Base-by-base conservation (phyloP, 345 rosid genomes). In the Hirschfeldia incana region DNA sequence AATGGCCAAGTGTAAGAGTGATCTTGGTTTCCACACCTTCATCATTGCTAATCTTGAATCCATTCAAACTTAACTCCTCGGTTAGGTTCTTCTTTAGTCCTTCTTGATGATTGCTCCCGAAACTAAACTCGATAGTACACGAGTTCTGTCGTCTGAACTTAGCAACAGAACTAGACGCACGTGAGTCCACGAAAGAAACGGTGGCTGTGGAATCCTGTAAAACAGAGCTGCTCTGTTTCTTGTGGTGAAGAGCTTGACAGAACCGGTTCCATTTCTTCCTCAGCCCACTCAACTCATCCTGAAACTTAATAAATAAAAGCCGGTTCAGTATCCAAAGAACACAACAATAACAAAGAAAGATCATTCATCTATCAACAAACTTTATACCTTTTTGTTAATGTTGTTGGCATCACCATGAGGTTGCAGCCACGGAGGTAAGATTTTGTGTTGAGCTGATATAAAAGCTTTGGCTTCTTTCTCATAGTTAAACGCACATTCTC, bases 1-100 rank as follows among this genome's bases (percentile, higher is more conserved):
- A 87, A 81, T 75, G 87, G 8, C 98, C 97, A 53, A 94, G 91
- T 8, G 87, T 89, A 76, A 94, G 97, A 60, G 90, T 88, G 78
- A 90, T 86, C 78, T 86, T 92, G 15, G 84, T 87, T 49, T 94
- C 96, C 70, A 85, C 86, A 13, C 85, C 92, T 69, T 84, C 86
- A 51, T 74, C 82, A 68, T 37, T 79, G 58, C 68, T 76, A 74
- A 79, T 86, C 86, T 86, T 89, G 63, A 92, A 84, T 39, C 83
- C 81, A 86, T 89, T 89, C 81, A 92, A 86, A 79, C 84, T 89
- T 15, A 88, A 76, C 39, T 84, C 89, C 53, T 70, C 66, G 13
- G 76, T 75, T 68, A 65, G 78, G 58, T 77, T 73, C 77, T 80
- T 82, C 53, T 65, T 82, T 15, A 67, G 33, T 46, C 71, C 74